A percentile compares a stretch with the other conserved stretches of the same genome.
phyloP scores from a whole-genome alignment of 768 basidiomycete species.

The Suillus hirtellus region DNA sequence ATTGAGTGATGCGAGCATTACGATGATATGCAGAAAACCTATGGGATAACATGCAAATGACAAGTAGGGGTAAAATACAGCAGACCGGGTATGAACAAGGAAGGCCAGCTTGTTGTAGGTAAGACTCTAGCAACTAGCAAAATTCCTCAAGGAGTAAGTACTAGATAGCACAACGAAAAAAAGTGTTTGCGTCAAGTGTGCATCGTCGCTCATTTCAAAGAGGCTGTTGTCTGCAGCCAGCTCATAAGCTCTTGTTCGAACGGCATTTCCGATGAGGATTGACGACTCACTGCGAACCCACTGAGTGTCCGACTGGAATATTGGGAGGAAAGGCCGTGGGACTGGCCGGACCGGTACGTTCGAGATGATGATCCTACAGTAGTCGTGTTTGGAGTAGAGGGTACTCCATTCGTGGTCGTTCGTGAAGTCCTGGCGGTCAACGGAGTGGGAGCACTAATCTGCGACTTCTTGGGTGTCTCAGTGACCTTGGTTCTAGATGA shows the following conservation, averaged over 20 bases:
- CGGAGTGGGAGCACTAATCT: constrained; percentile 87
- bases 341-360: constrained; percentile 68
- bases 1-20: constrained; percentile 39
- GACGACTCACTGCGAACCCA: constrained; percentile 62
- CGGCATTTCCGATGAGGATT: constrained; percentile 33
- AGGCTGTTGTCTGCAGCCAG: constrained; percentile 38
- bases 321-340: constrained; percentile 70
- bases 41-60: constrained; percentile 39
- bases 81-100: constrained; percentile 38
- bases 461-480: constrained; percentile 84
- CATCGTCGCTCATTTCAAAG: constrained; percentile 27
- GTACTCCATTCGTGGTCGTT: constrained; percentile 47
- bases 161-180: constrained; percentile 13
- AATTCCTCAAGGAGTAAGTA: constrained; percentile 20
- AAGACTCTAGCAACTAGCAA: constrained; percentile 30
- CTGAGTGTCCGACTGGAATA: constrained; percentile 75
- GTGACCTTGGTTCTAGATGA: constrained; percentile 60
- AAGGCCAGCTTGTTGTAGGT: constrained; percentile 39
- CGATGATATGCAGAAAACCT: constrained; percentile 35
- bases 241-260: constrained; percentile 39
- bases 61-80: constrained; percentile 42
- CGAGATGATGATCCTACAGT: constrained; percentile 61
- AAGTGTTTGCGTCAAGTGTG: constrained; percentile 9
- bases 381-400: constrained; percentile 61
- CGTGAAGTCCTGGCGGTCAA: constrained; percentile 76